Conservation (phyloP, 1,284 basidiomycete species). For the Meira nashicola region DNA sequence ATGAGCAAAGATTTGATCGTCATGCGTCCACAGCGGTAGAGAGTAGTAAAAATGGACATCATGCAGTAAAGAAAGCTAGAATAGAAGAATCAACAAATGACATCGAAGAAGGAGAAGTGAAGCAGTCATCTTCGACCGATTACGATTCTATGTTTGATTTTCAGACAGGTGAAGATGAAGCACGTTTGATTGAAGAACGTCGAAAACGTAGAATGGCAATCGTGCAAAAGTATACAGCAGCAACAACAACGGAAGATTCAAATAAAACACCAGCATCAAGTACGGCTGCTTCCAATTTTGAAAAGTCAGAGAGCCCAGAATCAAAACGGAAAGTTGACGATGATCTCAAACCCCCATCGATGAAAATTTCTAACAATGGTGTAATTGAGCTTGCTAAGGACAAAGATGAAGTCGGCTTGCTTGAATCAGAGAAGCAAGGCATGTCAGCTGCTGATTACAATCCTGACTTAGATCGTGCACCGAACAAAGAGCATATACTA, state of each 20-base stretch:
- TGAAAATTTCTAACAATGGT: not conserved
- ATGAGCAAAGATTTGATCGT: no score
- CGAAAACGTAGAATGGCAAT: slow-evolving; percentile 30
- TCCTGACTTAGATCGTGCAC: slow-evolving; percentile 20
- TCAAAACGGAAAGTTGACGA: not conserved
- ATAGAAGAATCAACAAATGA: no score
- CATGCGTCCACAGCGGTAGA: no score
- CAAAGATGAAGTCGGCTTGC: not conserved
- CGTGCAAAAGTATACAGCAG: slow-evolving; percentile 21
- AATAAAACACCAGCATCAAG: not conserved
- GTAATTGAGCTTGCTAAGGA: slow-evolving; percentile 15
- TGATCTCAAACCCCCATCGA: not conserved
- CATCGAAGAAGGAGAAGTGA: no score
- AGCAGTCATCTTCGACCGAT: no score
- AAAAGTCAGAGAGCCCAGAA: not conserved
- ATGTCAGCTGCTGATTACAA: slow-evolving; percentile 35
- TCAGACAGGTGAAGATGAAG: slow-evolving; percentile 14
- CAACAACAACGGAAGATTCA: no score
- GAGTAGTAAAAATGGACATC: no score
- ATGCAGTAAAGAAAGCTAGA: not conserved
- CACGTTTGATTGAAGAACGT: slow-evolving; percentile 28
- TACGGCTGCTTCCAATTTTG: not conserved
- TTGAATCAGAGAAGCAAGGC: not conserved
- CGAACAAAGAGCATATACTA: slow-evolving; percentile 21
- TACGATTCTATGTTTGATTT: slow-evolving; percentile 13